phyloP scores from a whole-genome alignment of 2,329 filamentous ascomycete genomes.

The Diaporthe vexans region DNA sequence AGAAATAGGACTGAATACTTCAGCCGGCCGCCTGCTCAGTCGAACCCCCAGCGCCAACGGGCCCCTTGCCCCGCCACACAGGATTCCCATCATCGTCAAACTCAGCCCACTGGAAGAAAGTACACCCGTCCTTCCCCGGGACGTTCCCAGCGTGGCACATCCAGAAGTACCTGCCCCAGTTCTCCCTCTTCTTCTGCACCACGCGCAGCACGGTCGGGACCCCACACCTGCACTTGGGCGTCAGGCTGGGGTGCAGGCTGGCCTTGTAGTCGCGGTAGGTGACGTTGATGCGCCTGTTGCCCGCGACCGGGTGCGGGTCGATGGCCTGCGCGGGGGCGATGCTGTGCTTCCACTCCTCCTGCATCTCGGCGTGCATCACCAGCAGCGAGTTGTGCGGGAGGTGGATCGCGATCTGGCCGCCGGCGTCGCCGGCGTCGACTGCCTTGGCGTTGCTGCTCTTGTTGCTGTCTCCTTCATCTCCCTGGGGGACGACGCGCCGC shows the following conservation, averaged over 20 bases:
- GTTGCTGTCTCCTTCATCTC: constrained; percentile 60
- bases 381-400: constrained; percentile 94
- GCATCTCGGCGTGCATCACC: constrained; percentile 98
- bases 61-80: constrained; percentile 61
- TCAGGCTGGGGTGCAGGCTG: constrained; percentile 81
- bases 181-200: constrained; percentile 83
- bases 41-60: not conserved
- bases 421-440: constrained; percentile 70
- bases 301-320: constrained; percentile 86
- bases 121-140: constrained; percentile 77
- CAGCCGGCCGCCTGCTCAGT: not conserved
- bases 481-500: constrained; percentile 77
- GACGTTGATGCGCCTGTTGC: constrained; percentile 88
- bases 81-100: constrained; percentile 91
- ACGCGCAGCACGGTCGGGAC: constrained; percentile 80
- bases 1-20: not conserved
- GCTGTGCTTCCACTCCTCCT: constrained; percentile 95
- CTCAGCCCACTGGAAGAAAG: constrained; percentile 87
- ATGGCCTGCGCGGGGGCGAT: constrained; percentile 82
- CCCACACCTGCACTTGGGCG: constrained; percentile 82
- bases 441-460: constrained; percentile 49
- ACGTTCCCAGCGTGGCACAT: constrained; percentile 87
- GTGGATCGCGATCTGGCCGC: constrained; percentile 92
- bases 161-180: constrained; percentile 86
- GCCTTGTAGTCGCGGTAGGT: constrained; percentile 91